Conservation (phyloP, 768 basidiomycete species). For the Lentinula sp. region DNA sequence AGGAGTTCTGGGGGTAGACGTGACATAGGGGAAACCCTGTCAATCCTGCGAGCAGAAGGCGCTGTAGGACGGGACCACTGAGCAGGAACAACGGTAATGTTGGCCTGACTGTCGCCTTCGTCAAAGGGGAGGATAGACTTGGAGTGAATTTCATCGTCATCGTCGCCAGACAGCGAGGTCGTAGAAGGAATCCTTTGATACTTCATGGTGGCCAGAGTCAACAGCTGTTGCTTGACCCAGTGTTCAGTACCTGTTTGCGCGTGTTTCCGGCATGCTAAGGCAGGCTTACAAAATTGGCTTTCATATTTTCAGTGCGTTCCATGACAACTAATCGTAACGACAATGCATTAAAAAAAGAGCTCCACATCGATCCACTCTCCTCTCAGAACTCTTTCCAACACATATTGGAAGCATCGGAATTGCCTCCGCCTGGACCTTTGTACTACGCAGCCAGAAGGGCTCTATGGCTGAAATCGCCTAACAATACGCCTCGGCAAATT, state of each 20-base stretch:
- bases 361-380: constrained; percentile 4
- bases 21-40: constrained; percentile 50
- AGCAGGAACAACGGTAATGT: constrained; percentile 50
- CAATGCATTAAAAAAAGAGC: constrained; percentile 7
- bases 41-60: constrained; percentile 12
- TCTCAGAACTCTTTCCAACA: constrained; percentile 29
- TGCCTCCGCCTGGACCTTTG: constrained; percentile 60
- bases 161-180: constrained; percentile 75
- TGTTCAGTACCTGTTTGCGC: constrained; percentile 12
- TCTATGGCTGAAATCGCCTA: constrained; percentile 46
- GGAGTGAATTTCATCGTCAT: constrained; percentile 50
- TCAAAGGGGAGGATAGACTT: constrained; percentile 40
- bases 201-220: constrained; percentile 30
- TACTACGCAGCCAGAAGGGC: constrained; percentile 58
- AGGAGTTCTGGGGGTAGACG: constrained; percentile 86
- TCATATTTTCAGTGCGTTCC: not conserved
- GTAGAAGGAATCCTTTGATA: constrained; percentile 65
- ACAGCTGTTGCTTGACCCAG: constrained; percentile 14
- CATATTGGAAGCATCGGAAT: constrained; percentile 26
- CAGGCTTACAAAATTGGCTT: not conserved
- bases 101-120: constrained; percentile 33
- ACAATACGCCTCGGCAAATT: constrained; percentile 12
- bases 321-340: not conserved
- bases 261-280: not conserved
- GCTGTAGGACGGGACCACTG: constrained; percentile 46